phyloP scores from a whole-genome alignment of 345 rosid species.

The Firmiana major region DNA sequence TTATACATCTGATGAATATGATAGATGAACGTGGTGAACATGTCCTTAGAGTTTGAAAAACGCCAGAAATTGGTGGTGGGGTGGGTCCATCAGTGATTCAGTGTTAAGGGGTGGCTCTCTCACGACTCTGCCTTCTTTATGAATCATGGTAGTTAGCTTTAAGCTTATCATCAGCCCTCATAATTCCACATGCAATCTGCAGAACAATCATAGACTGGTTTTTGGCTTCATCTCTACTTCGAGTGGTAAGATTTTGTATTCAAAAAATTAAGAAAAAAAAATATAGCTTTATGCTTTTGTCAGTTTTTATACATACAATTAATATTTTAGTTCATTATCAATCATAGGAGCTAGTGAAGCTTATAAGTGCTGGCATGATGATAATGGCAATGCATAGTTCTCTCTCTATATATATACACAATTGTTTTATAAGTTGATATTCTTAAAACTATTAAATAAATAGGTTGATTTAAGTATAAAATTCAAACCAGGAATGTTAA shows the following conservation, averaged over 20 bases:
- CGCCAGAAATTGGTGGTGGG: neutral
- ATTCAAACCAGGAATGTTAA: neutral
- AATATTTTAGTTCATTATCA: neutral
- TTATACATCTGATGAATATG: neutral
- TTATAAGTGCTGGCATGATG: slow-evolving; percentile 11
- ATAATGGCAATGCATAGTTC: neutral
- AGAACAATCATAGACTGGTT: slow-evolving; percentile 24
- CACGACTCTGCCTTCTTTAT: neutral
- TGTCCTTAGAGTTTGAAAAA: neutral
- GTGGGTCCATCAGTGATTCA: neutral
- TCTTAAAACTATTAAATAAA: neutral
- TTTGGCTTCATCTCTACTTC: slow-evolving; percentile 25
- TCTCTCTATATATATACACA: no score
- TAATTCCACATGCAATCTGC: slow-evolving; percentile 33
- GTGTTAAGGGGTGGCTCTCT: slow-evolving; percentile 5
- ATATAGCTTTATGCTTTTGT: neutral
- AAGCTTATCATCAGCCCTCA: neutral
- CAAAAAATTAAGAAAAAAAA: neutral
- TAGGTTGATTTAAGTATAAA: neutral
- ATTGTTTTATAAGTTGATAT: neutral
- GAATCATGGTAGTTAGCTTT: slow-evolving; percentile 1
- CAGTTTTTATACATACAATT: neutral
- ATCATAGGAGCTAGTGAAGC: neutral
- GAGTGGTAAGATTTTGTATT: neutral
- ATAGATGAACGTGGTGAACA: neutral